Percentiles rank a stretch among this genome's conserved stretches.
Conservation (phyloP, 805 yeast species). For the Candida manassasensis region DNA sequence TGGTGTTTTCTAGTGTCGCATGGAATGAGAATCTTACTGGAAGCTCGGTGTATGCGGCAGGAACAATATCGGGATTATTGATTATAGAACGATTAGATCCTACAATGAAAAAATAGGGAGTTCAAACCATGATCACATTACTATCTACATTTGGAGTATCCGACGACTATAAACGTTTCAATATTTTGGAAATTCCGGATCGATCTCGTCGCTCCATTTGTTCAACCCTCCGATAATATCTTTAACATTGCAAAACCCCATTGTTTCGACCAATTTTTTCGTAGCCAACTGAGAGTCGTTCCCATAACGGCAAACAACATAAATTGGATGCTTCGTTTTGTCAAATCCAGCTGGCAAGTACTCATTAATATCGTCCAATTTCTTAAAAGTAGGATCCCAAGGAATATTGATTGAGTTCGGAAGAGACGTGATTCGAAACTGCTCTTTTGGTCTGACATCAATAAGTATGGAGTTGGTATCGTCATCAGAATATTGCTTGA, state of each 20-base stretch:
- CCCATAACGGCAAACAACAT: conserved; percentile 80
- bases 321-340: conserved; percentile 28
- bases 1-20: conserved; percentile 43
- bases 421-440: conserved; percentile 62
- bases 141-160: conserved; percentile 4
- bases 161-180: conserved; percentile 21
- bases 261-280: conserved; percentile 44
- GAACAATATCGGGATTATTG: conserved; percentile 47
- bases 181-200: conserved; percentile 59
- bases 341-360: conserved; percentile 18
- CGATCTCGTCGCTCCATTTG: conserved; percentile 61
- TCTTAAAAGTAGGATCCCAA: conserved; percentile 42
- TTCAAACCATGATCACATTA: too few relatives aligned
- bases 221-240: conserved; percentile 79
- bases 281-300: conserved; percentile 87
- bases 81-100: conserved; percentile 40
- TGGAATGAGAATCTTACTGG: conserved; percentile 52
- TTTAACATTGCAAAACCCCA: conserved; percentile 45
- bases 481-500: conserved; percentile 28
- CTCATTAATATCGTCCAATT: conserved; percentile 17
- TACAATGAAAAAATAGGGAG: not conserved
- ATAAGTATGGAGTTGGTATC: conserved; percentile 35
- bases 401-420: conserved; percentile 62
- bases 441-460: conserved; percentile 82
- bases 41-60: conserved; percentile 51